phyloP scores from a whole-genome alignment of 2,329 filamentous ascomycete genomes.

The Neopestalotiopsis sp. region DNA sequence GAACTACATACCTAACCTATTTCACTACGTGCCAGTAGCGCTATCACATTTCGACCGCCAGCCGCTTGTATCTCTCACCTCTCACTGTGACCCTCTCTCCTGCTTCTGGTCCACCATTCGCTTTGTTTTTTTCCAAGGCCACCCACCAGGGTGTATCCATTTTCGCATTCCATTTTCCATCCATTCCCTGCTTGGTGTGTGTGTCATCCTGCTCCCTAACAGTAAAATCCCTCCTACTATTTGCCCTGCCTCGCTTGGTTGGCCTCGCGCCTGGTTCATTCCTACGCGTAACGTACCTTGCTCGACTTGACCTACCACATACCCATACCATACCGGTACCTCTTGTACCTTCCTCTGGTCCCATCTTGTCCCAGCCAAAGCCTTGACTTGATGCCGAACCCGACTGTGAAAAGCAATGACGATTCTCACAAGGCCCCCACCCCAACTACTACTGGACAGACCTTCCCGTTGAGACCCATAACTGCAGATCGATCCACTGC shows the following conservation, averaged over 20 bases:
- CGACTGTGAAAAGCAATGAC: constrained; percentile 23
- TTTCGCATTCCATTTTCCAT: background rate
- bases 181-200: background rate
- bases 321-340: background rate
- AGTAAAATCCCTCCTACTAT: background rate
- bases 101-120: background rate
- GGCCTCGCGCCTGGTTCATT: background rate
- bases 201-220: background rate
- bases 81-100: background rate
- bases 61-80: constrained; percentile 1
- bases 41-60: background rate
- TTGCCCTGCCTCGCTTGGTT: background rate
- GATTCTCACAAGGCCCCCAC: constrained; percentile 24
- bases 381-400: constrained; percentile 26
- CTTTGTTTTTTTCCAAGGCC: constrained; percentile 4
- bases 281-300: background rate
- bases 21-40: background rate
- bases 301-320: background rate
- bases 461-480: constrained; percentile 35
- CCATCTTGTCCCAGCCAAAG: constrained; percentile 9
- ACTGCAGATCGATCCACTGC: constrained; percentile 20
- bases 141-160: constrained; percentile 10
- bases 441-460: constrained; percentile 25
- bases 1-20: background rate
- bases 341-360: background rate